phyloP scores from a whole-genome alignment of 768 basidiomycete genomes.

The Sistotremastrum suecicum region DNA sequence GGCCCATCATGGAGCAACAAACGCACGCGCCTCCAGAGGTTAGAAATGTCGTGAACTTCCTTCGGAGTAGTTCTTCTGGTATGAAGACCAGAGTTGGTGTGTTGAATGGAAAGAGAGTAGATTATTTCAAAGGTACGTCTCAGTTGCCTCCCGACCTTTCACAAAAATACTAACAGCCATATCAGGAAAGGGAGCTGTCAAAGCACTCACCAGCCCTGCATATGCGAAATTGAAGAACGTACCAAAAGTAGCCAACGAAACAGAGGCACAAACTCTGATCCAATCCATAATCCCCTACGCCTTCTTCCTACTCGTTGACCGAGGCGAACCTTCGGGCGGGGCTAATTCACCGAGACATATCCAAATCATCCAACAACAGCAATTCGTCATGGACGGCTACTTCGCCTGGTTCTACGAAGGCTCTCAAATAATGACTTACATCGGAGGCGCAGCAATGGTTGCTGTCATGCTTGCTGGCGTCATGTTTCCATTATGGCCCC shows the following conservation, averaged over 20 bases:
- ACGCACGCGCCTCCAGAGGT: constrained; percentile 66
- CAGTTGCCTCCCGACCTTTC: neutral
- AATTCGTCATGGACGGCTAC: constrained; percentile 67
- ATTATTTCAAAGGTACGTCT: constrained; percentile 90
- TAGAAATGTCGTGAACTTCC: constrained; percentile 71
- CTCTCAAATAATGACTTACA: constrained; percentile 84
- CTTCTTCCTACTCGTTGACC: constrained; percentile 88
- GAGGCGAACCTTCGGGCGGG: constrained; percentile 46
- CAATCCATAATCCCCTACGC: constrained; percentile 63
- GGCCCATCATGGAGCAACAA: constrained; percentile 52
- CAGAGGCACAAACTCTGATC: constrained; percentile 58
- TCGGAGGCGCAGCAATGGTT: constrained; percentile 85
- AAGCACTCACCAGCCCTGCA: constrained; percentile 84
- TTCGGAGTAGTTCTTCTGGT: constrained; percentile 74
- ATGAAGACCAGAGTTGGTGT: constrained; percentile 85
- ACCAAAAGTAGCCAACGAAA: constrained; percentile 57
- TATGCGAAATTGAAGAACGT: constrained; percentile 78
- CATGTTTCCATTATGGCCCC: constrained; percentile 99
- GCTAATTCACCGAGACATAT: constrained; percentile 64
- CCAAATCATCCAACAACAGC: constrained; percentile 67
- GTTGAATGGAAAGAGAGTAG: constrained; percentile 84
- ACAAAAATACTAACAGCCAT: neutral
- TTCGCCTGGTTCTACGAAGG: constrained; percentile 98
- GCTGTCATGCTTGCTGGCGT: constrained; percentile 88
- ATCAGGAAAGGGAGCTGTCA: constrained; percentile 82